phyloP scores from a whole-genome alignment of 2,329 filamentous ascomycete genomes.

The Paracorniculantispora psalliotae region DNA sequence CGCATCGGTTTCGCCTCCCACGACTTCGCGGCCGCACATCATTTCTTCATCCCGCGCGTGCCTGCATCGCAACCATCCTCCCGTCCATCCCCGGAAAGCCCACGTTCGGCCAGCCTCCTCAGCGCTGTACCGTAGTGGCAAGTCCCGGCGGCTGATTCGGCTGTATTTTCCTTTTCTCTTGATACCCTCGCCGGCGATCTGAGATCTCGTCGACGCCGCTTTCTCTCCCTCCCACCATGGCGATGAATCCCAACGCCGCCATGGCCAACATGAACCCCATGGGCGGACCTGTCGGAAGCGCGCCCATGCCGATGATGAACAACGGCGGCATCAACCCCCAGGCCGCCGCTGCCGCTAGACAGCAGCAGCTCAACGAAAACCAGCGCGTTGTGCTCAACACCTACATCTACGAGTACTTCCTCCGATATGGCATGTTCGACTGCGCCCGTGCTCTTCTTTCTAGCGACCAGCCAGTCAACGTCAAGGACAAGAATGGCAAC shows the following conservation, averaged over 20 bases:
- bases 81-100: slow-evolving; percentile 22
- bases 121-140: slow-evolving; percentile 30
- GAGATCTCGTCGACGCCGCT: background rate
- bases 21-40: background rate
- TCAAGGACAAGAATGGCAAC: slow-evolving; percentile 66
- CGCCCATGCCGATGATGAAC: slow-evolving; percentile 62
- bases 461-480: slow-evolving; percentile 61
- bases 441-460: slow-evolving; percentile 71
- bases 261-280: slow-evolving; percentile 68
- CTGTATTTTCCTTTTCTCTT: slow-evolving; percentile 19
- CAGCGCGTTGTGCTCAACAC: slow-evolving; percentile 66
- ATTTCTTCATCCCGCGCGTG: background rate
- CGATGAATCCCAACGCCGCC: slow-evolving; percentile 56
- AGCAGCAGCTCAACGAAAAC: slow-evolving; percentile 40
- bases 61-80: background rate
- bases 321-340: slow-evolving; percentile 42
- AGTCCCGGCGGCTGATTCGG: slow-evolving; percentile 28
- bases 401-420: slow-evolving; percentile 87
- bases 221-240: slow-evolving; percentile 19
- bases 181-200: slow-evolving; percentile 12
- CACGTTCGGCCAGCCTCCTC: slow-evolving; percentile 27
- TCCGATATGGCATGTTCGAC: slow-evolving; percentile 79
- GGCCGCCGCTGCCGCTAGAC: slow-evolving; percentile 28
- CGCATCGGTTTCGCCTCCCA: background rate
- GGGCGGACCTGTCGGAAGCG: slow-evolving; percentile 60